Evolutionary conservation across 805 yeast genomes (phyloP).

Genomic region (Metschnikowia vanudenii): DNA sequence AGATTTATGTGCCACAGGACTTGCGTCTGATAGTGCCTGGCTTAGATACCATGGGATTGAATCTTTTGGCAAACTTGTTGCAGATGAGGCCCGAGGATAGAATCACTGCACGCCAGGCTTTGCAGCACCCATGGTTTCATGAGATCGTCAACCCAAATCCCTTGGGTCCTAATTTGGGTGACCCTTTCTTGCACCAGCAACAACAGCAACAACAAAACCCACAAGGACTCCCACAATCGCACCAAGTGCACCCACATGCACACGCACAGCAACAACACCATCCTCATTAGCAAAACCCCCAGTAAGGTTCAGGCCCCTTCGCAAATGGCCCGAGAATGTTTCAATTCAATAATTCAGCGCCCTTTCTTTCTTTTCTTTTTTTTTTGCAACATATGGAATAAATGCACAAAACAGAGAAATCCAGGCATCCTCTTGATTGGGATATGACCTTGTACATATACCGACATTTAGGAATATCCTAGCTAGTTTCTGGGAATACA

Average conservation of each 20-base stretch:
- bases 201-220: constrained; percentile 18
- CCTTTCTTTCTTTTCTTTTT: no score
- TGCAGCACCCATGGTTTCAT: constrained; percentile 78
- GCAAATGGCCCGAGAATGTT: no score
- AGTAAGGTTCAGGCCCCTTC: no score
- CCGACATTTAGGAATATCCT: no score
- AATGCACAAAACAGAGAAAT: no score
- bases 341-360: no score
- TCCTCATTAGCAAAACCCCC: not conserved
- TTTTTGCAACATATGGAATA: no score
- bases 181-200: constrained; percentile 31
- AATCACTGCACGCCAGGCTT: constrained; percentile 58
- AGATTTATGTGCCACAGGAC: constrained; percentile 86
- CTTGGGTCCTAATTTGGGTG: constrained; percentile 31
- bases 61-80: constrained; percentile 56
- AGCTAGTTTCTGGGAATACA: no score
- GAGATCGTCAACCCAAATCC: constrained; percentile 55
- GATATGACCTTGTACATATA: no score
- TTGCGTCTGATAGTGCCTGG: constrained; percentile 65
- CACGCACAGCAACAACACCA: constrained; percentile 10
- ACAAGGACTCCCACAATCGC: not conserved
- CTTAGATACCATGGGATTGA: constrained; percentile 67
- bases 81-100: constrained; percentile 64
- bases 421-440: no score
- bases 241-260: not conserved